Evolutionary conservation across 2,329 filamentous ascomycete genomes (phyloP).

Genomic region (Penicillium rolfsii): DNA sequence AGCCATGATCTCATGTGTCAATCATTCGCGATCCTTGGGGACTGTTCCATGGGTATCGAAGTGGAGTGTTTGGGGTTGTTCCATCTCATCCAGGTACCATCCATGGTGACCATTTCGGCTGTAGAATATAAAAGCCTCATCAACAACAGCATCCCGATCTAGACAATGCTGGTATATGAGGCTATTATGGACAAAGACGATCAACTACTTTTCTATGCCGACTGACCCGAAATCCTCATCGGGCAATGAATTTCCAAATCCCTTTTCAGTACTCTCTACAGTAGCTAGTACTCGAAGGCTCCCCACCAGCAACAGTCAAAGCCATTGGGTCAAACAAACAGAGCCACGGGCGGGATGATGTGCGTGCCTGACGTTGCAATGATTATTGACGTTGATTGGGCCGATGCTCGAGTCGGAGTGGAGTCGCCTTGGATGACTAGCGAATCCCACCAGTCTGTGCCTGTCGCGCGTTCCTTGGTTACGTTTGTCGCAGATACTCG

Average conservation of each 20-base stretch:
- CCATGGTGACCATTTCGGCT: neutral
- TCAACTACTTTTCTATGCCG: neutral
- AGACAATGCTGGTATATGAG: neutral
- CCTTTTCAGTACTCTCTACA: neutral
- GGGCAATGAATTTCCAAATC: neutral
- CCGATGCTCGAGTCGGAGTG: constrained; percentile 2
- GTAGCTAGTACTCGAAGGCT: neutral
- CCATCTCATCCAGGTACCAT: neutral
- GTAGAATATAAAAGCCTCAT: neutral
- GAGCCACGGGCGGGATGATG: constrained; percentile 37
- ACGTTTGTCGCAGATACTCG: constrained; percentile 9
- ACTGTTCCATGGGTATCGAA: neutral
- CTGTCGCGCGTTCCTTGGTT: constrained; percentile 15
- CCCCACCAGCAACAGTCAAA: constrained; percentile 26
- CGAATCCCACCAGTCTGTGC: constrained; percentile 13
- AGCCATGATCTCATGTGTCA: constrained; percentile 3
- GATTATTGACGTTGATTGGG: constrained; percentile 27
- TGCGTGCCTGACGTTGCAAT: constrained; percentile 31
- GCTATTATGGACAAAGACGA: neutral
- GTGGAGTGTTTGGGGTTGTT: neutral
- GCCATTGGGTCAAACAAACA: constrained; percentile 33
- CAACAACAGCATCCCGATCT: neutral
- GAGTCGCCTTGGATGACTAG: neutral
- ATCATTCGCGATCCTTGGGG: neutral
- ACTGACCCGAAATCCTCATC: neutral